phyloP scores from a whole-genome alignment of 192 early-diverging fungal species.

The Umbelopsis sp. region DNA sequence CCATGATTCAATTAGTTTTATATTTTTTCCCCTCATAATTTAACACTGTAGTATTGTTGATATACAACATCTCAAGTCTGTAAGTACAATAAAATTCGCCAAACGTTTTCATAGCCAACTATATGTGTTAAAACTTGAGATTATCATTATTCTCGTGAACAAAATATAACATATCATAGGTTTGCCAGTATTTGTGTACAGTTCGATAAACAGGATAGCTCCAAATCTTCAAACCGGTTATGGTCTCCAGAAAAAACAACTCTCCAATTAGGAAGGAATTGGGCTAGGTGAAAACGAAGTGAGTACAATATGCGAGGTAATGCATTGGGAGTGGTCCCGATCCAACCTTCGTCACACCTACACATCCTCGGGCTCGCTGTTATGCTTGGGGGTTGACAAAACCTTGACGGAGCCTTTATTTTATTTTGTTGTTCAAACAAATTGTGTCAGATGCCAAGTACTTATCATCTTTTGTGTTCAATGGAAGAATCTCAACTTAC shows the following conservation, averaged over 20 bases:
- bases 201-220: background rate
- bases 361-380: background rate
- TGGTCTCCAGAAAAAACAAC: background rate
- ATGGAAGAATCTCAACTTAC: slow-evolving; percentile 33
- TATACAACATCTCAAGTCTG: background rate
- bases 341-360: slow-evolving; percentile 5
- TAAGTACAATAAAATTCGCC: background rate
- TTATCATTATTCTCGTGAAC: background rate
- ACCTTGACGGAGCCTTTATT: slow-evolving; percentile 8
- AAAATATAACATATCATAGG: background rate
- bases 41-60: slow-evolving; percentile 14
- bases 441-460: background rate
- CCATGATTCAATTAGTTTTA: slow-evolving; percentile 8
- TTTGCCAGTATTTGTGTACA: slow-evolving; percentile 19
- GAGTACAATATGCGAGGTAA: background rate
- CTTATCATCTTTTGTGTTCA: background rate
- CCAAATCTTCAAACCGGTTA: slow-evolving; percentile 2
- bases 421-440: background rate
- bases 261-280: background rate
- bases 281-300: background rate
- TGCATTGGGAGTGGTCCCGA: background rate
- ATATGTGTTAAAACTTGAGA: too few species aligned
- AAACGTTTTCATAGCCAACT: too few species aligned
- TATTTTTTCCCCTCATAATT: slow-evolving; percentile 5
- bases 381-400: slow-evolving; percentile 21